phyloP scores from a whole-genome alignment of 2,329 filamentous ascomycete species.

The Diaporthe vexans region DNA sequence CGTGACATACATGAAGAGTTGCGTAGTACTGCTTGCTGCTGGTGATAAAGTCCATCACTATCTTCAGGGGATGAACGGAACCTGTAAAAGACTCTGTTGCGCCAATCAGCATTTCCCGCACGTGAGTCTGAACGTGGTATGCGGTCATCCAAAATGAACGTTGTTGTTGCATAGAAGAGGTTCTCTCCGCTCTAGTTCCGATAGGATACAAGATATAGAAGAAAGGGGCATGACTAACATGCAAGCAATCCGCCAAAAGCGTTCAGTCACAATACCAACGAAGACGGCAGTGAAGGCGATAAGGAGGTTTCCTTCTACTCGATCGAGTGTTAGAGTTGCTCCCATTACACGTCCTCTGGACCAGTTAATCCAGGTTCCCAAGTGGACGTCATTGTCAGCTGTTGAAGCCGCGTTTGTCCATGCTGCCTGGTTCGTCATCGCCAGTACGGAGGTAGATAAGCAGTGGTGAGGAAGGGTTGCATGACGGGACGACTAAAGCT shows the following conservation, averaged over 20 bases:
- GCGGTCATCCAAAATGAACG: no score
- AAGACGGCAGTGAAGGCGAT: slow-evolving; percentile 53
- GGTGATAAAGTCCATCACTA: slow-evolving; percentile 47
- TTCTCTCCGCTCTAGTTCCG: neutral
- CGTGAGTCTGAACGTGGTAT: no score
- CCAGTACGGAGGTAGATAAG: no score
- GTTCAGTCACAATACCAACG: slow-evolving; percentile 44
- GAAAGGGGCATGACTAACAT: neutral
- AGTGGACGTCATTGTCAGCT: neutral
- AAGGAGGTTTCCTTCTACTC: slow-evolving; percentile 49
- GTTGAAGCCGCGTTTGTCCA: neutral
- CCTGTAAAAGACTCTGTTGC: slow-evolving; percentile 42
- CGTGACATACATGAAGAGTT: slow-evolving; percentile 8
- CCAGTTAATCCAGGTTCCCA: slow-evolving; percentile 50
- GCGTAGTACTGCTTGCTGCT: slow-evolving; percentile 43
- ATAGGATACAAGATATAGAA: neutral
- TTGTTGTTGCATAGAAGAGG: neutral
- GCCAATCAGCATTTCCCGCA: neutral
- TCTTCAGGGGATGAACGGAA: slow-evolving; percentile 40
- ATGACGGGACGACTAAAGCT: no score
- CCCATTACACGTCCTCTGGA: slow-evolving; percentile 49
- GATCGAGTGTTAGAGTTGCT: slow-evolving; percentile 50
- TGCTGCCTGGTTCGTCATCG: neutral
- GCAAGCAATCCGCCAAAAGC: slow-evolving; percentile 46
- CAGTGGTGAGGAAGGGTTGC: neutral